These are phyloP conservation scores for Podaxis mareebaensis DNA, from an alignment of 768 basidiomycete species.

Conservation along the genomic window DNA sequence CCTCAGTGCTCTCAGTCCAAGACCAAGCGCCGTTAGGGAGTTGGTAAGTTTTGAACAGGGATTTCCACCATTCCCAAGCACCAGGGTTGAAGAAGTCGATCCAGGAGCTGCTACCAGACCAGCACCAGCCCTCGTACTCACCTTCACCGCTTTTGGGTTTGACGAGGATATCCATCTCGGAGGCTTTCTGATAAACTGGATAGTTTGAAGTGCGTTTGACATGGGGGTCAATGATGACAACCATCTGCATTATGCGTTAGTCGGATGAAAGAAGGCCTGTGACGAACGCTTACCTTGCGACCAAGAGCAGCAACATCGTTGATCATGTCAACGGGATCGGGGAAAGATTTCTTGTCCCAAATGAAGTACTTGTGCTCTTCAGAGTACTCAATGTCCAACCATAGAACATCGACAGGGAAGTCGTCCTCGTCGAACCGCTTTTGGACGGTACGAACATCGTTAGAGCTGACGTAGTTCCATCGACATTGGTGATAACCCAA, in stretches of 20 bases:
- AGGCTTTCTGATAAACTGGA: constrained; percentile 83
- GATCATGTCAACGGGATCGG: constrained; percentile 92
- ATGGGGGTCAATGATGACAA: constrained; percentile 96
- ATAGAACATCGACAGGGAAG: constrained; percentile 94
- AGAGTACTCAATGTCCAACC: constrained; percentile 97
- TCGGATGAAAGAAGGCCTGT: background rate
- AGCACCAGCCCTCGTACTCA: constrained; percentile 98
- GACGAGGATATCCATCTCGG: constrained; percentile 78
- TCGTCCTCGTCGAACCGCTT: constrained; percentile 90
- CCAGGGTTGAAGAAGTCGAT: constrained; percentile 95
- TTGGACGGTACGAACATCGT: constrained; percentile 85
- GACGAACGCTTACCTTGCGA: constrained; percentile 63
- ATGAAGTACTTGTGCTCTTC: constrained; percentile 96
- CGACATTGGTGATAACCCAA: constrained; percentile 97
- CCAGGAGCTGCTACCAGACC: constrained; percentile 96
- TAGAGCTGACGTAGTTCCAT: constrained; percentile 95
- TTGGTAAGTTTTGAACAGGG: constrained; percentile 68
- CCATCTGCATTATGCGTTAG: constrained; percentile 66
- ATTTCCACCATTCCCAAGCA: constrained; percentile 89
- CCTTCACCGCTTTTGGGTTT: constrained; percentile 78
- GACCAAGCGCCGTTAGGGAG: constrained; percentile 60
- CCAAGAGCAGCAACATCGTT: constrained; percentile 83
- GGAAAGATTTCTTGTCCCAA: constrained; percentile 92
- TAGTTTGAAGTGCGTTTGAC: constrained; percentile 80
- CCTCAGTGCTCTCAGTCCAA: constrained; percentile 79